These are phyloP conservation scores for Raffaelea ambrosiae DNA, from an alignment of 2,329 filamentous ascomycete genomes.

Conservation along the genomic window DNA sequence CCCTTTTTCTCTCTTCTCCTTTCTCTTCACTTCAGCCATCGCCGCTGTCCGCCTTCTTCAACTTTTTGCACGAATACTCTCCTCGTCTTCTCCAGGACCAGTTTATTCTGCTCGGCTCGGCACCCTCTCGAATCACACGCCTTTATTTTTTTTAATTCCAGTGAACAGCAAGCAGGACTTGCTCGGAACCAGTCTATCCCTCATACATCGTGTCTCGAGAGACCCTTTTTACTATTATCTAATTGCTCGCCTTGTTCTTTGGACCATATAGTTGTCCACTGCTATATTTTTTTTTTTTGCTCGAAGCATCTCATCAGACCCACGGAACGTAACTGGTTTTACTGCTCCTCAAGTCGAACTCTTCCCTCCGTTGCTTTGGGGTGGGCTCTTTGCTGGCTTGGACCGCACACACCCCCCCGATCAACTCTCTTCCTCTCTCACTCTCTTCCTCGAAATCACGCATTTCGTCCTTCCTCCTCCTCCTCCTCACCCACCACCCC, in stretches of 20 bases:
- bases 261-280: not conserved
- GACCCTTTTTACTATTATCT: no score
- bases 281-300: conserved; percentile 12
- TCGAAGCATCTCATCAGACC: conserved; percentile 10
- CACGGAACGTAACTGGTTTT: not conserved
- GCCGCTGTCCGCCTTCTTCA: not conserved
- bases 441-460: conserved; percentile 18
- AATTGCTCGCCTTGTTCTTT: conserved; percentile 1
- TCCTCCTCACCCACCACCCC: not conserved
- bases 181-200: conserved; percentile 44
- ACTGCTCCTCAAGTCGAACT: not conserved
- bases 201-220: no score
- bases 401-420: conserved; percentile 3
- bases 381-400: conserved; percentile 12
- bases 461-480: conserved; percentile 18
- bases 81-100: not conserved
- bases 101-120: no score
- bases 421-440: not conserved
- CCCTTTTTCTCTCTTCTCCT: conserved; percentile 17
- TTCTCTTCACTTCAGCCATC: not conserved
- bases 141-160: conserved; percentile 21
- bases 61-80: not conserved
- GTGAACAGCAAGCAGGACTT: conserved; percentile 53
- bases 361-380: not conserved
- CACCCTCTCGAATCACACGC: no score